Evolutionary conservation across 306 rosid species (phyloP), one percentile per base, ranked within the genome.

Genomic region (Erythrophleum fordii): DNA sequence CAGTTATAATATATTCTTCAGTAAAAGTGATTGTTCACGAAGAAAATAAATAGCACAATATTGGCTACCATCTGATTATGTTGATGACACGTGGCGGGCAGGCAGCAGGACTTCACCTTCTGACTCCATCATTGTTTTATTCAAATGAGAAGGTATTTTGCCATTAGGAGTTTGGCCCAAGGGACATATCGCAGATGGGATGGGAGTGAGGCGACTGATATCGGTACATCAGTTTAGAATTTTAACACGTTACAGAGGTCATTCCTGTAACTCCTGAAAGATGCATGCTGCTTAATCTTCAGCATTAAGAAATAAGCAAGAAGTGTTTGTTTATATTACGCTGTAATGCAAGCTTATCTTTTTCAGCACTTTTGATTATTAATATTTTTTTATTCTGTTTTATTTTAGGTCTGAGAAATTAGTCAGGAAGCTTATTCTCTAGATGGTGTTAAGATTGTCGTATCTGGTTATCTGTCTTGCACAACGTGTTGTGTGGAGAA

Each of bases 31-130:
- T 29, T 18, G 68, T 16, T 29, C 42, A 16, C 49, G 42, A 17
- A 70, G 16, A 70, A 70, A 25, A 70, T 26, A 44, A 69, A 75
- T 77, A 25, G 75, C 44, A 48, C 16, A 48, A 8, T 8, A 52
- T 53, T 23, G 26, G 16, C 8, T 23, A 25, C 37, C 69, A 75
- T 41, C 58, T 11, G 42, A 60, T 75, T 14, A 41, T 45, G 55
- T 51, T 75, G 62, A 49, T 17, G 76, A 82, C 76, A 69, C 72
- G 72, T 85, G 86, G 82, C 82, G 34, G 31, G 18, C 18, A 39
- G 29, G 41, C 64, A 67, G 37, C 45, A 64, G 35, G 39, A 44
- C 56, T n/a, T 41, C 45, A 77, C 8, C 28, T 11, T 28, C 52
- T 26, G 77, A 68, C 86, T 78, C 84, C 46, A 76, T 39, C 29